Conservation (phyloP, 495 filamentous ascomycete genomes). For the Pseudevernia furfuracea region DNA sequence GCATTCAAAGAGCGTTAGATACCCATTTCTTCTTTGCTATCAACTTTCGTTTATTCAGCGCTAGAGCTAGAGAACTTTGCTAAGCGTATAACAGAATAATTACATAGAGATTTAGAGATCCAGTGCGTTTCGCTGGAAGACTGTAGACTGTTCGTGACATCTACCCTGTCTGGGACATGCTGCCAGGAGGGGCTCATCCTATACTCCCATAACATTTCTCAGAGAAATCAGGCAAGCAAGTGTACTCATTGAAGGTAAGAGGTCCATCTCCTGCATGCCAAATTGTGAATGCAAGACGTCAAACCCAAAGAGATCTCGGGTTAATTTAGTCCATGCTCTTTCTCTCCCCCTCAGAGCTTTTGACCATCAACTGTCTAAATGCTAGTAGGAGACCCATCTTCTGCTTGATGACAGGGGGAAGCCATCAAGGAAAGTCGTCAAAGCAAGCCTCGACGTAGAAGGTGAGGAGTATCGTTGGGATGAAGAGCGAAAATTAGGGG, state of each 20-base stretch:
- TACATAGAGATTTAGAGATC: not conserved
- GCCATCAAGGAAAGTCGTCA: not conserved
- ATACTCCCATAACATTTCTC: not conserved
- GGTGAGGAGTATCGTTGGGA: no score
- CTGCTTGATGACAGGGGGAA: not conserved
- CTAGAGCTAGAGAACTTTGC: not conserved
- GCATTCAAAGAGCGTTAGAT: conserved; percentile 6
- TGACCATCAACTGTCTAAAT: not conserved
- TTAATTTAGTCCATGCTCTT: not conserved
- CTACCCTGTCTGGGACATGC: not conserved
- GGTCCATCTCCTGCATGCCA: not conserved
- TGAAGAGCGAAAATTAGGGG: not conserved
- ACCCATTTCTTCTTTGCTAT: not conserved
- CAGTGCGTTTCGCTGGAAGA: not conserved
- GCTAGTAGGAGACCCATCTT: not conserved
- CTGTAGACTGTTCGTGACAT: not conserved
- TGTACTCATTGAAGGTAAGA: not conserved
- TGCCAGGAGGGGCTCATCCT: not conserved
- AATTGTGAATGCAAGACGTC: not conserved
- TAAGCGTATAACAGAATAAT: not conserved
- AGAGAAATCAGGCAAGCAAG: not conserved
- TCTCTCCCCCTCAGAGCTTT: not conserved
- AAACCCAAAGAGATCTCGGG: not conserved
- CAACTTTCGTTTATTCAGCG: not conserved
- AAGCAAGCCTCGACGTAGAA: no score